A percentile compares a stretch with the other conserved stretches of the same genome.
phyloP scores from a whole-genome alignment of 768 basidiomycete species.

The Lentinula sp. region DNA sequence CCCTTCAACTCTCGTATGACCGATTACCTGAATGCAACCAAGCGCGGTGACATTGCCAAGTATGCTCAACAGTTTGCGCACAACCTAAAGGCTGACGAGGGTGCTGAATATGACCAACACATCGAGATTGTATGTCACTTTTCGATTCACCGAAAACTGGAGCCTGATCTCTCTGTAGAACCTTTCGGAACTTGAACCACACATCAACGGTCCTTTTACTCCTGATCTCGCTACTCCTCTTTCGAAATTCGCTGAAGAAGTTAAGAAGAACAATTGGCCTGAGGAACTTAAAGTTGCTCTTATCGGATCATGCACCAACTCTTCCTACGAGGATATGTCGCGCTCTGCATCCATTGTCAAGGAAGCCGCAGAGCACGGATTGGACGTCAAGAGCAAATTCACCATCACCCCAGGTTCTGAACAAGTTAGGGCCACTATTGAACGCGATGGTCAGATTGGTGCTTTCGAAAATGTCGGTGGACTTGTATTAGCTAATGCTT shows the following conservation, averaged over 20 bases:
- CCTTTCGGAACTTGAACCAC: constrained; percentile 95
- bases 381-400: constrained; percentile 88
- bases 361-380: constrained; percentile 84
- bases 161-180: constrained; percentile 44
- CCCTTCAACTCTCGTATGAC: constrained; percentile 96
- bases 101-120: constrained; percentile 87
- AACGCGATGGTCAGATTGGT: constrained; percentile 89
- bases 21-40: constrained; percentile 92
- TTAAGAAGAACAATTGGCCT: constrained; percentile 96
- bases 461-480: constrained; percentile 87
- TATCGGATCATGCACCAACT: constrained; percentile 99
- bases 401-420: constrained; percentile 98
- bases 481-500: constrained; percentile 94
- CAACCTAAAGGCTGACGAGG: constrained; percentile 85
- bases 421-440: constrained; percentile 97
- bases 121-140: constrained; percentile 74
- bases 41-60: constrained; percentile 78
- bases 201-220: constrained; percentile 99
- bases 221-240: constrained; percentile 98
- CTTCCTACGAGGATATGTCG: constrained; percentile 99
- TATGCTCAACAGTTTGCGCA: constrained; percentile 87
- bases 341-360: constrained; percentile 92
- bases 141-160: background rate
- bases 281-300: constrained; percentile 94
- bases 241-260: constrained; percentile 88